Evolutionary conservation across 139 green algal species (phyloP).

Genomic region (Chlamydomonas sp.): DNA sequence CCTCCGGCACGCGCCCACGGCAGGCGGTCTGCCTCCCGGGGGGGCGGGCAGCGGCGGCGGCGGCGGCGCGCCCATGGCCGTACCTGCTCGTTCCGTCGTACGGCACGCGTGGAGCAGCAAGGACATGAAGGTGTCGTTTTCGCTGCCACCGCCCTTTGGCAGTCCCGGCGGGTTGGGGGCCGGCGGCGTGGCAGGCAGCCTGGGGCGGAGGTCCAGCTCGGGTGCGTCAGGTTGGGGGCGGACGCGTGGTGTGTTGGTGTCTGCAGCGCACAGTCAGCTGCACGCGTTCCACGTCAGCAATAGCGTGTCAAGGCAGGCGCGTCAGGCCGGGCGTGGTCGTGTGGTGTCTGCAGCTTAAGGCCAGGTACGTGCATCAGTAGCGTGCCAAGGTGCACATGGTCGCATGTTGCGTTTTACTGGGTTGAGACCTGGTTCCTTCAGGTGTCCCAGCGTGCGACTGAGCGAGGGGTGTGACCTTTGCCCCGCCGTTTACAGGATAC

Average conservation of each 20-base stretch:
- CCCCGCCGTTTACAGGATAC: not conserved
- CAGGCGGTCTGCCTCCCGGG: not conserved
- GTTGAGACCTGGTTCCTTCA: too few species aligned
- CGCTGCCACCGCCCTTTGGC: conserved; percentile 26
- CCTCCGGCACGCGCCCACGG: not conserved
- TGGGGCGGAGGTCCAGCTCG: conserved; percentile 6
- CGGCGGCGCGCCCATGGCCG: not conserved
- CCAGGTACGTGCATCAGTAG: too few species aligned
- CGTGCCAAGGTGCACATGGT: too few species aligned
- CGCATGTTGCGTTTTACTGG: too few species aligned
- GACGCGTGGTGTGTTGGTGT: not conserved
- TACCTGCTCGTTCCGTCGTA: not conserved
- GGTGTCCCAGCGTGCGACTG: too few species aligned
- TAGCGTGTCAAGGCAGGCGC: too few species aligned
- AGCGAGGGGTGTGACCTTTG: too few species aligned
- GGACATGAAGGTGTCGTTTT: conserved; percentile 39
- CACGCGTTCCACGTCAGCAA: too few species aligned
- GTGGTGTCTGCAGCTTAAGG: too few species aligned
- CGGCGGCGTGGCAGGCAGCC: not conserved
- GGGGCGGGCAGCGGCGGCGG: not conserved
- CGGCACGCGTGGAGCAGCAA: conserved; percentile 38
- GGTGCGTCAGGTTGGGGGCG: not conserved
- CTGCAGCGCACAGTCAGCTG: not conserved
- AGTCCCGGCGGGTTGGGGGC: conserved; percentile 3
- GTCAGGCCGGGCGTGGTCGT: too few species aligned